Conservation (phyloP, 306 rosid species). For the Morella rubra region DNA sequence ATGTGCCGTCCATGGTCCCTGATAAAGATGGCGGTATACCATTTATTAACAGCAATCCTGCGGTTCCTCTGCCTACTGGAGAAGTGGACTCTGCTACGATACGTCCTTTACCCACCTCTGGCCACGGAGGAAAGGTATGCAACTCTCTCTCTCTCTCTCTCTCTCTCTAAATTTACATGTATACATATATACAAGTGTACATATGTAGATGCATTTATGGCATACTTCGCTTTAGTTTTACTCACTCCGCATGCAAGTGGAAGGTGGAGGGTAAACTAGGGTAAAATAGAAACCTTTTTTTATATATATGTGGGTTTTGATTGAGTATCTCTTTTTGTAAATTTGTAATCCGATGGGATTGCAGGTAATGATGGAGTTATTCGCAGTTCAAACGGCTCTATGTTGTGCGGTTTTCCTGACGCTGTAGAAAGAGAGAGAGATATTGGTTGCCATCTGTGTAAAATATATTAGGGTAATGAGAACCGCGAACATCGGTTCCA, state of each 20-base stretch:
- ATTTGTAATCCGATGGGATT: slow-evolving; percentile 26
- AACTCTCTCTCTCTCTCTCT: neutral
- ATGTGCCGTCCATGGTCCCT: slow-evolving; percentile 54
- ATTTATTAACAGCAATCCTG: slow-evolving; percentile 93
- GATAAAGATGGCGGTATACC: slow-evolving; percentile 64
- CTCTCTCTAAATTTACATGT: neutral
- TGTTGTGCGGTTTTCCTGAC: slow-evolving; percentile 40
- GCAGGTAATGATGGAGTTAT: slow-evolving; percentile 68
- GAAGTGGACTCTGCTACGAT: slow-evolving; percentile 97
- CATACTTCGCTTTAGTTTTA: neutral
- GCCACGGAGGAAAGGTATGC: slow-evolving; percentile 53
- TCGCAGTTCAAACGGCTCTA: slow-evolving; percentile 47
- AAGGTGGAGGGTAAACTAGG: neutral
- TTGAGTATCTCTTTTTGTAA: slow-evolving; percentile 25
- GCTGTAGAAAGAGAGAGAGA: slow-evolving; percentile 36
- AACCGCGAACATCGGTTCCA: slow-evolving; percentile 13
- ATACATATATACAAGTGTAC: neutral
- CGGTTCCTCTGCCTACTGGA: slow-evolving; percentile 94
- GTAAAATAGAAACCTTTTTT: neutral
- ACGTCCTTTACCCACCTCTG: slow-evolving; percentile 68
- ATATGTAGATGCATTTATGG: neutral
- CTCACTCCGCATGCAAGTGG: neutral
- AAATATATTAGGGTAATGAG: slow-evolving; percentile 10
- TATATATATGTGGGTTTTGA: slow-evolving; percentile 26
- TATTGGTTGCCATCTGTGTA: slow-evolving; percentile 28